Evolutionary conservation across 2,329 filamentous ascomycete genomes (phyloP).

Genomic region (Akanthomyces dipterigenus): DNA sequence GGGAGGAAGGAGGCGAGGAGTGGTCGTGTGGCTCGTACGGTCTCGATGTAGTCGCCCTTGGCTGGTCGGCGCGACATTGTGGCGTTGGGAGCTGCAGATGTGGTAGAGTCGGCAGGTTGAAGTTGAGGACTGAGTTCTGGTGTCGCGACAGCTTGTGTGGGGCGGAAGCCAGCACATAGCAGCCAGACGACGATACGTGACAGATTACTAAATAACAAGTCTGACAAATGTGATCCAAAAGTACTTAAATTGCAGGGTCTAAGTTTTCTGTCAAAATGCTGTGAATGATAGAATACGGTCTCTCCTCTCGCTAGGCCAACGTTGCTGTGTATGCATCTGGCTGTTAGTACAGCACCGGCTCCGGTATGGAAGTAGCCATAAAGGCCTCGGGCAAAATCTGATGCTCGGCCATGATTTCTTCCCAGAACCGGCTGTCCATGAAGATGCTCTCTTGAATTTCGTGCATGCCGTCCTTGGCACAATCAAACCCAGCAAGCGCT

Average conservation of each 20-base stretch:
- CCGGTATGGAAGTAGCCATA: background rate
- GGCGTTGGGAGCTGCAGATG: conserved; percentile 11
- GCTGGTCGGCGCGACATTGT: conserved; percentile 68
- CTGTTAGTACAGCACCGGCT: background rate
- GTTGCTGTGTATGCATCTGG: background rate
- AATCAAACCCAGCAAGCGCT: background rate
- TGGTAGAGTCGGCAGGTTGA: background rate
- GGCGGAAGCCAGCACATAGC: background rate
- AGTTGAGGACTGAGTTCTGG: background rate
- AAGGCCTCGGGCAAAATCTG: background rate
- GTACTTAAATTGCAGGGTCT: too few species aligned
- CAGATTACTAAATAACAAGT: background rate
- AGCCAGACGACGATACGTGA: background rate
- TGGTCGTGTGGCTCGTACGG: conserved; percentile 47
- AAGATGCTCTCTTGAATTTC: background rate
- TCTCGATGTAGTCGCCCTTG: conserved; percentile 96
- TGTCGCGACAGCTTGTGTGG: conserved; percentile 2
- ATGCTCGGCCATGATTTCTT: conserved; percentile 8
- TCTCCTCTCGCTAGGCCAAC: too few species aligned
- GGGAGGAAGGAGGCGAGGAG: background rate
- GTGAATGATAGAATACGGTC: too few species aligned
- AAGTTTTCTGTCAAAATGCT: too few species aligned
- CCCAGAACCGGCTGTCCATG: conserved; percentile 7
- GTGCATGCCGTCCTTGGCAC: background rate
- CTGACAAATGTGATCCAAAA: too few species aligned